A percentile compares a stretch with the other conserved stretches of the same genome.
Evolutionary conservation across 257 asterid genomes (phyloP).

Genomic region (Nicotiana benthamiana): DNA sequence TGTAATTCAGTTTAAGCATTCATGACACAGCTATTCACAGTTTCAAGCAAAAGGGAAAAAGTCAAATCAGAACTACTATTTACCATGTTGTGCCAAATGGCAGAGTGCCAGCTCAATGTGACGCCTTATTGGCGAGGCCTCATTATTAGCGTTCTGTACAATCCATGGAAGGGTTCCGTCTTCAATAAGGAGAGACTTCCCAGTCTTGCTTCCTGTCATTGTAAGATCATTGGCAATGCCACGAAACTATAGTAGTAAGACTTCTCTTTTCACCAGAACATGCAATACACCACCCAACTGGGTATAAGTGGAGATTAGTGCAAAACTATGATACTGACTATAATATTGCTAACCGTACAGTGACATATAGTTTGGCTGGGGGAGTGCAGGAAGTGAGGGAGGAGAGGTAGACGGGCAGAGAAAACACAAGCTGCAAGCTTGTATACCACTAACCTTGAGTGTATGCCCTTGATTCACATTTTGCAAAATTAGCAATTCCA

Average conservation of each 20-base stretch:
- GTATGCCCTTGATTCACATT: conserved; percentile 81
- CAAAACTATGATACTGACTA: not conserved
- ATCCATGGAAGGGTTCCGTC: conserved; percentile 83
- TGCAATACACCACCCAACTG: not conserved
- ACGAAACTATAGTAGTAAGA: not conserved
- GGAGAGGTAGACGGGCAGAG: not conserved
- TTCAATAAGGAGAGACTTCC: conserved; percentile 67
- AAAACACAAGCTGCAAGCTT: not conserved
- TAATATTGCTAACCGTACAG: not conserved
- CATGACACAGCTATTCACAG: conserved; percentile 3
- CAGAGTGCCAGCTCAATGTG: conserved; percentile 83
- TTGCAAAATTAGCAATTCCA: conserved; percentile 85
- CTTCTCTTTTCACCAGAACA: not conserved
- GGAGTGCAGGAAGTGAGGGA: not conserved
- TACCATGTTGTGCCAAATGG: conserved; percentile 80
- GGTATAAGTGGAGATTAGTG: not conserved
- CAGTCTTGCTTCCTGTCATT: conserved; percentile 43
- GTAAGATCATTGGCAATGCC: not conserved
- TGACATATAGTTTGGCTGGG: not conserved
- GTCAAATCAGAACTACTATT: conserved; percentile 3
- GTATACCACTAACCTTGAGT: conserved; percentile 44
- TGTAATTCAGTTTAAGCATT: conserved; percentile 22
- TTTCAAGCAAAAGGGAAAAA: not conserved
- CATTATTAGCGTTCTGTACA: conserved; percentile 70
- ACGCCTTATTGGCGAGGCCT: conserved; percentile 61